A percentile compares a stretch with the other conserved stretches of the same genome.
Evolutionary conservation across 768 basidiomycete genomes (phyloP).

Genomic region (Lactarius tabidus): DNA sequence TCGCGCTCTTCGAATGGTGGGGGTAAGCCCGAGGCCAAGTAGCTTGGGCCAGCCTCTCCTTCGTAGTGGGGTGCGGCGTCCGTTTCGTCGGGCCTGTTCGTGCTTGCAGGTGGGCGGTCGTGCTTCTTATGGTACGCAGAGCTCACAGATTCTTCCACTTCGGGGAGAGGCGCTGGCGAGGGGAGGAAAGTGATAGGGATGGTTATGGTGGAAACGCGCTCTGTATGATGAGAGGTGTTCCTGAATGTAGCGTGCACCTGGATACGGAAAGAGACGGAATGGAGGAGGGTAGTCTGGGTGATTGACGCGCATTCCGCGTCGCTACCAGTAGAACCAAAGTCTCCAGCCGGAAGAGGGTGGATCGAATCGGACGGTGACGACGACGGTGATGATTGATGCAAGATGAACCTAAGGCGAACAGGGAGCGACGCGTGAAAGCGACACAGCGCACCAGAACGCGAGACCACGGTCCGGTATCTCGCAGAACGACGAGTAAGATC

Average conservation of each 20-base stretch:
- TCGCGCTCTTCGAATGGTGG: constrained; percentile 86
- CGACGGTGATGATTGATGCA: constrained; percentile 58
- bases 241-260: constrained; percentile 75
- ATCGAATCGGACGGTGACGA: constrained; percentile 47
- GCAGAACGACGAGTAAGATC: constrained; percentile 24
- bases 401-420: constrained; percentile 73
- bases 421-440: constrained; percentile 77
- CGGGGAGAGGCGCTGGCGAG: constrained; percentile 72
- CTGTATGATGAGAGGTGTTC: constrained; percentile 61
- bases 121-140: constrained; percentile 85
- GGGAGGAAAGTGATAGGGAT: constrained; percentile 73
- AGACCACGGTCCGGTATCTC: constrained; percentile 50
- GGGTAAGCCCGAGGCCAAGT: constrained; percentile 57
- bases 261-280: constrained; percentile 75
- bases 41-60: constrained; percentile 74
- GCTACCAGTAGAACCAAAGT: constrained; percentile 47
- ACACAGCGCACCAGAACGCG: constrained; percentile 87
- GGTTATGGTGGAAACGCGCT: constrained; percentile 56
- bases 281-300: constrained; percentile 77
- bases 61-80: constrained; percentile 66
- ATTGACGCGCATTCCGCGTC: constrained; percentile 70
- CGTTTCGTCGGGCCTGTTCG: constrained; percentile 62
- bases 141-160: constrained; percentile 68
- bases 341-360: constrained; percentile 40
- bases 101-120: constrained; percentile 70